These are phyloP conservation scores for Ilyonectria destructans DNA, from an alignment of 2,329 filamentous ascomycete species.

Conservation along the genomic window DNA sequence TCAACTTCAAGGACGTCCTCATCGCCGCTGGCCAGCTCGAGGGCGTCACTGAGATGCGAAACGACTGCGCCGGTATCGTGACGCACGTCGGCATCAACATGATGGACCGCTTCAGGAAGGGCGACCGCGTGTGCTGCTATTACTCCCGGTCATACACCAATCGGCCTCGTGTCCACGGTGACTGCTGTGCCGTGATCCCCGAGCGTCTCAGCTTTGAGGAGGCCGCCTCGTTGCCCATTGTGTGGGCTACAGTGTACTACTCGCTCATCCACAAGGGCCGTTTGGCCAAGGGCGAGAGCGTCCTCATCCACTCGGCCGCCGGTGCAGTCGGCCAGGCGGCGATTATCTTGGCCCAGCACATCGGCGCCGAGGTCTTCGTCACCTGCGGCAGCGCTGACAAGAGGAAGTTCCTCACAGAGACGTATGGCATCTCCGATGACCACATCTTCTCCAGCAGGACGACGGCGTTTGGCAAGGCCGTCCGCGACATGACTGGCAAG, in stretches of 20 bases:
- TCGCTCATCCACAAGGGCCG: conserved; percentile 20
- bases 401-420: conserved; percentile 19
- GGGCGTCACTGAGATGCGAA: conserved; percentile 11
- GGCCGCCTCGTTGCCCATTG: conserved; percentile 29
- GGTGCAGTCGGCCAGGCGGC: conserved; percentile 26
- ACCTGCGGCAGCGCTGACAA: conserved; percentile 22
- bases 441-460: conserved; percentile 29
- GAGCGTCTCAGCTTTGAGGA: conserved; percentile 29
- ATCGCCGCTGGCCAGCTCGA: conserved; percentile 18
- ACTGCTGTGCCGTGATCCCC: conserved; percentile 22
- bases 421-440: conserved; percentile 21
- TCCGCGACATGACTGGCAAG: conserved; percentile 19
- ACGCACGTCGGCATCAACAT: conserved; percentile 24
- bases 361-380: conserved; percentile 25
- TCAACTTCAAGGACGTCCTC: conserved; percentile 26
- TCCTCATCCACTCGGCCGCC: conserved; percentile 27
- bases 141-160: conserved; percentile 18
- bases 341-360: conserved; percentile 19
- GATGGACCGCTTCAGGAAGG: conserved; percentile 7
- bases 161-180: conserved; percentile 9
- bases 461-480: conserved; percentile 4
- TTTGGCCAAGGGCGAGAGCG: conserved; percentile 34
- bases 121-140: conserved; percentile 25
- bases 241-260: conserved; percentile 30
- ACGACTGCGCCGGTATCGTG: conserved; percentile 25